Evolutionary conservation across 2,329 filamentous ascomycete species (phyloP).

Genomic region (Leptographium galeiforme): DNA sequence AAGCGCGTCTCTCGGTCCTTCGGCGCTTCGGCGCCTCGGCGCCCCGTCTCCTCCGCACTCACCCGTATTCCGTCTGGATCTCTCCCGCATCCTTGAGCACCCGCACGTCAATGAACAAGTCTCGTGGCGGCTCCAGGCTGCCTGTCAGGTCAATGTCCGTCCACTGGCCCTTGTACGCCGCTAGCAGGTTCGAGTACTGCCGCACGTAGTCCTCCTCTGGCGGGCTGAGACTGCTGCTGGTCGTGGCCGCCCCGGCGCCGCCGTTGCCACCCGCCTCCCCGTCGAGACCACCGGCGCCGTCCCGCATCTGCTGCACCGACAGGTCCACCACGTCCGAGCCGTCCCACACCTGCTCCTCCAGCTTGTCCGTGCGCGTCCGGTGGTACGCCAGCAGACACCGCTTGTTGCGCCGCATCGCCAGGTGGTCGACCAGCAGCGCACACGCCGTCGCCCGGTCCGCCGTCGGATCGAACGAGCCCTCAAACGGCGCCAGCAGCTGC

Average conservation of each 20-base stretch:
- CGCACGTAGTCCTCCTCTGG: constrained; percentile 95
- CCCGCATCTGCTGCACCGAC: constrained; percentile 39
- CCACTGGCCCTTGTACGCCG: constrained; percentile 97
- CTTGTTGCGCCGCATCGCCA: constrained; percentile 93
- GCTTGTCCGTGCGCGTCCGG: constrained; percentile 73
- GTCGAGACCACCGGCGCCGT: constrained; percentile 19
- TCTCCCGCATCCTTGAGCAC: constrained; percentile 95
- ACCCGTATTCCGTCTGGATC: constrained; percentile 99
- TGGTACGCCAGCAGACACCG: constrained; percentile 92
- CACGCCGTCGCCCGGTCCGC: constrained; percentile 75
- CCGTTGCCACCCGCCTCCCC: constrained; percentile 5
- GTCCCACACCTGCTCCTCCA: constrained; percentile 89
- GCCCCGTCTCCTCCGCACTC: constrained; percentile 19
- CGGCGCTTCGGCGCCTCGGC: background rate
- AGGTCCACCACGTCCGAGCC: constrained; percentile 72
- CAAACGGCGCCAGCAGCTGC: constrained; percentile 67
- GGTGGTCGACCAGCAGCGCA: constrained; percentile 79
- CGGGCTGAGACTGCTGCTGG: constrained; percentile 70
- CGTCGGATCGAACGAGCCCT: constrained; percentile 72
- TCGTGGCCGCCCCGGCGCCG: constrained; percentile 22
- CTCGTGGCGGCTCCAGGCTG: constrained; percentile 81
- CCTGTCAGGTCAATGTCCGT: constrained; percentile 94
- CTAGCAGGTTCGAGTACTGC: constrained; percentile 79
- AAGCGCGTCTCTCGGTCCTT: background rate
- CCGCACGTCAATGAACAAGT: constrained; percentile 92